Base-by-base conservation (phyloP, 352 stramenopile genomes). In the Aphanomyces stellatus region DNA sequence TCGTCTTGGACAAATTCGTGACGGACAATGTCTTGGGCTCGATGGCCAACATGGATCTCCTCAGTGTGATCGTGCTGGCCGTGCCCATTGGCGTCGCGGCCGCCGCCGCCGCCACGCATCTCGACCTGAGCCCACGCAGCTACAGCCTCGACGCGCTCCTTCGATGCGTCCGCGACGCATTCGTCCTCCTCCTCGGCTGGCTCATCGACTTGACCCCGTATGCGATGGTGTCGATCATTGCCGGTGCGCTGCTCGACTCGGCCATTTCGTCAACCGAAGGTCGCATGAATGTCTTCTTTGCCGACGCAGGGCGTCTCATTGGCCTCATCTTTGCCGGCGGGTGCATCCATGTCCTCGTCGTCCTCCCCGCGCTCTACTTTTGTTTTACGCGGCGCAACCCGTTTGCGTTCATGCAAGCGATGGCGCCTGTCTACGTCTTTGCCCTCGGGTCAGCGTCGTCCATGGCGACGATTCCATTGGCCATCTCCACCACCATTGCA, bases 141-240 rank as follows among this genome's bases (percentile, higher is more conserved):
- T 28, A 51, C 35, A 17, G 11, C 4, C 57, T 65, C 11, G 17
- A 51, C 17, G 24, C 17, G 5, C 17, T 65, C 2, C 2, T 65
- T 31, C 24, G 35, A 7, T 81, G 90, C 65, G 62, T 85, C 2
- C 80, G 81, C 53, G 86, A 89, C 71, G 81, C 80, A 17, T 85
- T 91, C 63, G 88, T 90, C 60, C 37, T 90, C 34, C 70, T 81
- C 8, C 77, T 91, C 65, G 74, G 90, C 61, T 89, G 80, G 76
- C 73, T 87, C 34, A 88, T 89, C 30, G 87, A 71, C 72, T 65
- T 83, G 43, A 87, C 82, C n/a, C 81, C 80, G 2, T 62, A 80
- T 0, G 84, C 82, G 3, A 77, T 90, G 40, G 65, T 90, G 4
- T 90, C 79, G 6, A 84, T 83, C 53, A 80, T 90, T 33, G 71